Percentiles rank a stretch among this genome's conserved stretches.
phyloP scores from a whole-genome alignment of 306 rosid genomes.

The Glycine soja region DNA sequence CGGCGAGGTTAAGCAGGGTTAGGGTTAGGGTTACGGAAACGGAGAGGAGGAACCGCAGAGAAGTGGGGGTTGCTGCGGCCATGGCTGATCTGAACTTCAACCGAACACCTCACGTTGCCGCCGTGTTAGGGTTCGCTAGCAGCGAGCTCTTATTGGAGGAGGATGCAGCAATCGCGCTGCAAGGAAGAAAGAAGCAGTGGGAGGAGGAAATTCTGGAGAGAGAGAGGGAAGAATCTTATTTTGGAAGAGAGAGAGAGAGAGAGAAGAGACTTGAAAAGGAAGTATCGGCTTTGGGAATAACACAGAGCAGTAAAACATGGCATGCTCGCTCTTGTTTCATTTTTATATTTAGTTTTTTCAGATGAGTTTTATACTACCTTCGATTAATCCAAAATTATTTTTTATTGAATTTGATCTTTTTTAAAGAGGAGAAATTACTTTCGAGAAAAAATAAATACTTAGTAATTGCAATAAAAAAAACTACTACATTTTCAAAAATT shows the following conservation, averaged over 20 bases:
- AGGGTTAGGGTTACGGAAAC: conserved; percentile 54
- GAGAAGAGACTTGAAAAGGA: not conserved
- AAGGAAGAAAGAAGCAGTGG: not conserved
- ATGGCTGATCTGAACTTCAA: conserved; percentile 42
- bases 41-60: conserved; percentile 35
- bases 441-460: too few species aligned
- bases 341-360: too few species aligned
- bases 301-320: conserved; percentile 43
- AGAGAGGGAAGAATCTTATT: not conserved
- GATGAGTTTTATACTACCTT: too few species aligned
- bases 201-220: not conserved
- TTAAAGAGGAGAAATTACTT: too few species aligned
- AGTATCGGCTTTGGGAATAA: conserved; percentile 63
- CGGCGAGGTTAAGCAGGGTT: conserved; percentile 42
- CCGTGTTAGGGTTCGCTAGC: conserved; percentile 46
- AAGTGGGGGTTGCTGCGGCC: conserved; percentile 11
- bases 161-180: too few species aligned
- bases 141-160: not conserved
- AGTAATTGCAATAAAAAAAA: too few species aligned
- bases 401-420: too few species aligned
- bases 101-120: not conserved
- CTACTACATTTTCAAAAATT: too few species aligned
- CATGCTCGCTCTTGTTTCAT: too few species aligned
- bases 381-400: too few species aligned
- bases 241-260: not conserved